Base-by-base conservation (phyloP, 371 early-diverging fungal species). In the Lichtheimia ramosa region DNA sequence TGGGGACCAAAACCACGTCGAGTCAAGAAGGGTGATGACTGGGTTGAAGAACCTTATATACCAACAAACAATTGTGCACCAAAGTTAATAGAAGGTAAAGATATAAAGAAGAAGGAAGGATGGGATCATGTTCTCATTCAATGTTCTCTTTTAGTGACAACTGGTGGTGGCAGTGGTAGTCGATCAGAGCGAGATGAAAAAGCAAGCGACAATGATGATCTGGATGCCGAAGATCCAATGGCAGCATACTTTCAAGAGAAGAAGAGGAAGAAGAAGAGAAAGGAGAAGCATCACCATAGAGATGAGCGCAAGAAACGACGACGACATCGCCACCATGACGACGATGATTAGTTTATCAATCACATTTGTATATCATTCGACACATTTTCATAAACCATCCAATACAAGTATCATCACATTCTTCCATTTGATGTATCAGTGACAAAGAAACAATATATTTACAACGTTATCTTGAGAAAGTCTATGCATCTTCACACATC, bases 1-100 rank as follows among this genome's bases (percentile, higher is more conserved):
- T 65, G 55, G 65, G 89, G 87, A 48, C 96, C 61, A 48, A 86
- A 68, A 48, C 68, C 68, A 20, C 68, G 72, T 24, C 63, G 60
- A n/a, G 68, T 69, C 14, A 71, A 69, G 50, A 66, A 67, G n/a
- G 71, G 62, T 2, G 74, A 63, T 15, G 73, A 69, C 18, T 68
- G 66, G 10, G 59, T 28, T 82, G 89, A 52, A 73, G 95, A 56
- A 75, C 78, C 39, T 34, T 93, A 65, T 77, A 89, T 51, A 87
- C 95, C 76, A 86, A 94, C 71, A 83, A 84, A 83, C 79, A 92
- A 91, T 59, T 88, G 81, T 0, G 85, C 85, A 8, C 91, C 92
- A 3, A 75, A 82, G 27, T 70, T 78, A 16, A 68, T 87, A 1
- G 65, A 75, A 63, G 80, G 76, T 69, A 75, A n/a, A n/a, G n/a